Conservation (phyloP, 2,329 filamentous ascomycete genomes). For the Dryadomyces quercus-mongolicae region DNA sequence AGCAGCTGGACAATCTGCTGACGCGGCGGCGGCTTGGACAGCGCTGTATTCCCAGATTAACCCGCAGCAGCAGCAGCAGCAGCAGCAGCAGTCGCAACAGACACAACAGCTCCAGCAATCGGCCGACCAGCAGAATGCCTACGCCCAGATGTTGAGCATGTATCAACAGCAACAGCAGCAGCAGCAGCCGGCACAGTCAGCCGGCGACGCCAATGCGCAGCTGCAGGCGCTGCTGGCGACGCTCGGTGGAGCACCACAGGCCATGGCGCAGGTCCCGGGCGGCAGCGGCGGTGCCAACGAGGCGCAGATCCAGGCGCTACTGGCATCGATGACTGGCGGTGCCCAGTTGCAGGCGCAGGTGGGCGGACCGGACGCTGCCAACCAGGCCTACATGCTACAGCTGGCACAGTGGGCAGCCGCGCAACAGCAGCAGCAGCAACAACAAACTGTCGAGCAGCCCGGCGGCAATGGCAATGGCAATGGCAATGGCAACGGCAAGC, state of each 20-base stretch:
- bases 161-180: conserved; percentile 9
- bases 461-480: not conserved
- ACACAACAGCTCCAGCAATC: no score
- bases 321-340: conserved; percentile 3
- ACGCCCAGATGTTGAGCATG: conserved; percentile 18
- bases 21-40: conserved; percentile 23
- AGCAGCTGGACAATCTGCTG: conserved; percentile 13
- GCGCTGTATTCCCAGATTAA: conserved; percentile 27
- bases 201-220: conserved; percentile 10
- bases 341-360: not conserved
- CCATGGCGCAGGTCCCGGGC: not conserved
- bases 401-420: conserved; percentile 8
- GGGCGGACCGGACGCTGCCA: not conserved
- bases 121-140: conserved; percentile 16
- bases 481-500: not conserved
- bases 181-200: conserved; percentile 12
- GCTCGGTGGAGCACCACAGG: conserved; percentile 4
- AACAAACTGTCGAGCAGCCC: not conserved
- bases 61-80: conserved; percentile 14
- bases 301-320: conserved; percentile 11
- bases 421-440: conserved; percentile 2
- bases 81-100: conserved; percentile 14
- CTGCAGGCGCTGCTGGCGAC: conserved; percentile 11
- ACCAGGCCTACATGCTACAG: conserved; percentile 7
- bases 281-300: conserved; percentile 1